Percentiles rank a stretch among this genome's conserved stretches.
These are phyloP conservation scores for Neopestalotiopsis sp. DNA, from an alignment of 2,329 filamentous ascomycete genomes.

Conservation along the genomic window DNA sequence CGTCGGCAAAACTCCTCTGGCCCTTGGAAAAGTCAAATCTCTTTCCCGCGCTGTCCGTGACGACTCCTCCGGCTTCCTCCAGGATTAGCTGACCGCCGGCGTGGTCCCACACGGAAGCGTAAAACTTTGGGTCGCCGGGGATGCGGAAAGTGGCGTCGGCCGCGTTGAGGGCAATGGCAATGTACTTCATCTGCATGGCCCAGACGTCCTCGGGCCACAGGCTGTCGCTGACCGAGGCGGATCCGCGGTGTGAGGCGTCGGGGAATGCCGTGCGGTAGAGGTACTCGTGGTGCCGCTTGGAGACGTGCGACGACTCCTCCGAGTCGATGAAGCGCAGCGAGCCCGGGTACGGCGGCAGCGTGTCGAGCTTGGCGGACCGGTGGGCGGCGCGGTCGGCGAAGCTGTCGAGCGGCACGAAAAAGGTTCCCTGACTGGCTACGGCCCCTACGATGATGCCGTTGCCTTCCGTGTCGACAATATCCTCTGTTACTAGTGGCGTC, in stretches of 20 bases:
- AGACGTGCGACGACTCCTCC: background rate
- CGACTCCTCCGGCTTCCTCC: conserved; percentile 53
- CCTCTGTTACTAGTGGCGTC: conserved; percentile 39
- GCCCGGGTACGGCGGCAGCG: background rate
- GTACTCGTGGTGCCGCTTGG: conserved; percentile 6
- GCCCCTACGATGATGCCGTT: conserved; percentile 47
- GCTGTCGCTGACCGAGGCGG: conserved; percentile 3
- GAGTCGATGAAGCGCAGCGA: conserved; percentile 12
- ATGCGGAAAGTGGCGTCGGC: conserved; percentile 16
- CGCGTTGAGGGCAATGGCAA: conserved; percentile 13
- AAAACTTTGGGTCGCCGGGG: conserved; percentile 10
- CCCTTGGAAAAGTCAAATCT: conserved; percentile 6
- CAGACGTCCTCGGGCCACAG: conserved; percentile 11
- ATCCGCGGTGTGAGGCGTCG: background rate
- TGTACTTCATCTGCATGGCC: conserved; percentile 20
- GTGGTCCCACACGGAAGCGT: conserved; percentile 58
- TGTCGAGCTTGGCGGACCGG: background rate
- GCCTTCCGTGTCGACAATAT: conserved; percentile 47
- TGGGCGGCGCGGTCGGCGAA: background rate
- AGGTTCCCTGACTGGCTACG: conserved; percentile 2
- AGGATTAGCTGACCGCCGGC: conserved; percentile 57
- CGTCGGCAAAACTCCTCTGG: conserved; percentile 1
- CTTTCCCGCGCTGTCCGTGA: conserved; percentile 54
- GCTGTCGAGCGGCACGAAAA: conserved; percentile 1
- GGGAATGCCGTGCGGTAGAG: conserved; percentile 1